Conservation (phyloP, 148 eudicot genomes). For the Dysphania ambrosioides region DNA sequence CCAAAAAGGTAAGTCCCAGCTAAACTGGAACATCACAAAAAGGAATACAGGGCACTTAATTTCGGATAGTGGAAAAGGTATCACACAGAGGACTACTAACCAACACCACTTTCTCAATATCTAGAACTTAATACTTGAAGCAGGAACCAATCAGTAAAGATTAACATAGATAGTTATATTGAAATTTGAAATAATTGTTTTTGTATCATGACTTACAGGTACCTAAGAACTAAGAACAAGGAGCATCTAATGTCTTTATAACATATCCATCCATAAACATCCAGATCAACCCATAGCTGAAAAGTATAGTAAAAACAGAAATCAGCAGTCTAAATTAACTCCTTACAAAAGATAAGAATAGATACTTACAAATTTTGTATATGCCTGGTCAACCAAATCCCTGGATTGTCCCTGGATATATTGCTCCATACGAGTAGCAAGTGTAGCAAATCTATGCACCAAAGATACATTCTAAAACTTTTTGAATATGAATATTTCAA, state of each 20-base stretch:
- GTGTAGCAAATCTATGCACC: conserved; percentile 68
- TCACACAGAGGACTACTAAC: background rate
- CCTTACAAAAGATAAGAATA: background rate
- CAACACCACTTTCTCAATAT: background rate
- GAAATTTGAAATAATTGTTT: background rate
- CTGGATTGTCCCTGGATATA: conserved; percentile 96
- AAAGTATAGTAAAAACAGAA: too few relatives aligned
- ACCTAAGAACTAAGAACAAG: background rate
- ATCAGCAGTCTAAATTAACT: background rate
- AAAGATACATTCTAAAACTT: background rate
- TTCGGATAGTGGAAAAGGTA: too few relatives aligned
- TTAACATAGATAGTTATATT: background rate
- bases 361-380: conserved; percentile 78
- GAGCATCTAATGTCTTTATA: background rate
- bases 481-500: background rate
- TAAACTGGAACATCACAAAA: too few relatives aligned
- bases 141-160: background rate
- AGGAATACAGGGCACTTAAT: too few relatives aligned
- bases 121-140: background rate
- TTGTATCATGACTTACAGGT: background rate
- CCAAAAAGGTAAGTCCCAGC: too few relatives aligned
- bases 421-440: conserved; percentile 99
- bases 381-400: conserved; percentile 97
- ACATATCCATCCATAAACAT: background rate
- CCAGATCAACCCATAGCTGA: background rate